Conservation (phyloP, 1,284 basidiomycete species). For the Polyporus tsugae region DNA sequence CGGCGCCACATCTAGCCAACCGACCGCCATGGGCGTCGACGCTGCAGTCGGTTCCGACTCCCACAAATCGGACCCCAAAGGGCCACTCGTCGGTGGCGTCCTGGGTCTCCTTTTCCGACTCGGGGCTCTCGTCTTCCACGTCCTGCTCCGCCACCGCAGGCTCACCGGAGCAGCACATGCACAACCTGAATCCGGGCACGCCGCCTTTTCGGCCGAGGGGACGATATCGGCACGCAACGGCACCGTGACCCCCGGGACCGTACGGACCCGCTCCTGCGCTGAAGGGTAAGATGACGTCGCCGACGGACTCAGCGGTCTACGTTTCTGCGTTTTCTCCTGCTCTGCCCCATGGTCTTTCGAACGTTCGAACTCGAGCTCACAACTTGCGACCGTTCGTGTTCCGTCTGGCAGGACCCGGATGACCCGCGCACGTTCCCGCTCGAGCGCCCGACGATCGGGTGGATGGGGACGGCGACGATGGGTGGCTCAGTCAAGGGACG, state of each 20-base stretch:
- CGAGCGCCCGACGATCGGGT: too few relatives aligned
- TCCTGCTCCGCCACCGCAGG: neutral
- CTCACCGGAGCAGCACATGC: neutral
- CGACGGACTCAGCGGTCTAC: neutral
- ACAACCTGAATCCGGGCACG: neutral
- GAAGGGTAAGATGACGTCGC: neutral
- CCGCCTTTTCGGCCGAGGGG: too few relatives aligned
- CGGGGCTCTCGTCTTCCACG: constrained; percentile 1
- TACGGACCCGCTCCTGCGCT: neutral
- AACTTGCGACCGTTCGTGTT: too few relatives aligned
- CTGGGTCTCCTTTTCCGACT: constrained; percentile 3
- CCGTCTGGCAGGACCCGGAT: neutral
- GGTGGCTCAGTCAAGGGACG: too few relatives aligned
- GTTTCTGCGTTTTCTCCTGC: neutral
- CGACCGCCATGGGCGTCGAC: too few relatives aligned
- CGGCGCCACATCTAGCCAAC: neutral
- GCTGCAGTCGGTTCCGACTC: neutral
- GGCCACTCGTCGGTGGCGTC: constrained; percentile 1
- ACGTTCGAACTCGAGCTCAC: too few relatives aligned
- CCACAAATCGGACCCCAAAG: neutral
- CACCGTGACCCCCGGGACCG: too few relatives aligned
- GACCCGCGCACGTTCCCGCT: constrained; percentile 3
- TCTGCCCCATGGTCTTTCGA: too few relatives aligned
- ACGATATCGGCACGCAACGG: too few relatives aligned
- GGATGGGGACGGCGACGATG: too few relatives aligned